Base-by-base conservation (phyloP, 768 basidiomycete species). In the Cystofilobasidium ferigula region DNA sequence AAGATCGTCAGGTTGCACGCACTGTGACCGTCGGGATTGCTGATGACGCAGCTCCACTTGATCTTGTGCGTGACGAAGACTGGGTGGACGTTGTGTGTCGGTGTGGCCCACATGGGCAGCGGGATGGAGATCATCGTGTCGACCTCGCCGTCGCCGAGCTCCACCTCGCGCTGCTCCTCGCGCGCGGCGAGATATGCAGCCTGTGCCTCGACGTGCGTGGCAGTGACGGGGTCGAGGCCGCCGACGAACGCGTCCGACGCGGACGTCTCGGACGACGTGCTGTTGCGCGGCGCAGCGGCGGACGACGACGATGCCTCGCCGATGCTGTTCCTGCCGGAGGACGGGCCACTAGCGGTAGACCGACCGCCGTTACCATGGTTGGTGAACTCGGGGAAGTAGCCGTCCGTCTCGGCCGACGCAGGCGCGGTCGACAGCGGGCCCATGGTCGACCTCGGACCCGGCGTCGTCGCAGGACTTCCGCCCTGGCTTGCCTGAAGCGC, bases 11-110 rank as follows among this genome's bases (percentile, higher is more conserved):
- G 32, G 24, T 20, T 30, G 26, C 6, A 67, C 65, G n/a, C 54
- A 67, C 65, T 86, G 73, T 97, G 94, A 0, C 92, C 92, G 73
- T 97, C 94, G 9, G 81, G 80, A 73, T 97, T 98, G 69, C 80
- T 80, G 72, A 93, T 86, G 61, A 85, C 78, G 69, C 89, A 86
- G 20, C 70, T 76, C 79, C 79, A 80, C 69, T 80, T 80, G 71
- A 97, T 81, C 70, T 80, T 80, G 76, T 98, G 89, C 2, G 80
- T 80, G 26, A 91, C 80, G 24, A 78, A 77, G 62, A 93, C 84
- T 0, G 92, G 92, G 67, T 88, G 86, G 36, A 88, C 79, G 7
- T 78, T 63, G 61, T 74, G 71, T n/a, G 64, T 69, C 16, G 73
- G 72, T 2, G 69, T 71, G 1, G 76, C 77, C 73, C 78, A 80